These are phyloP conservation scores for Pachysandra terminalis DNA, from an alignment of 164 flowering plant species.

Conservation along the genomic window DNA sequence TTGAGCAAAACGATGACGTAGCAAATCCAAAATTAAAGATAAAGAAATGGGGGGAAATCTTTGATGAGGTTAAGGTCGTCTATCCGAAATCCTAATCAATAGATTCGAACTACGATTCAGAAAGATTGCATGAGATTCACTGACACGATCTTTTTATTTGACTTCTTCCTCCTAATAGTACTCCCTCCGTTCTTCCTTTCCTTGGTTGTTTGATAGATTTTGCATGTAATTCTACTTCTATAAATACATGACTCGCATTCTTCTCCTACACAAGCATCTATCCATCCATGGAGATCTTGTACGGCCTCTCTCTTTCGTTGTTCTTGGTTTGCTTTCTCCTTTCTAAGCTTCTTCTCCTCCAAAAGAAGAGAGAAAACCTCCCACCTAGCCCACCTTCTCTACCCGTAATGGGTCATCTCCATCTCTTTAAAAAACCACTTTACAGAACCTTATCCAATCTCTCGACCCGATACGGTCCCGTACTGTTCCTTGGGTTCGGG, in stretches of 20 bases:
- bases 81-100: too few relatives aligned
- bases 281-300: constrained; percentile 13
- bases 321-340: constrained; percentile 9
- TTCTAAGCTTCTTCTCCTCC: constrained; percentile 12
- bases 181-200: too few relatives aligned
- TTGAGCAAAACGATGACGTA: too few relatives aligned
- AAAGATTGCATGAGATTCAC: too few relatives aligned
- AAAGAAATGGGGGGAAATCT: too few relatives aligned
- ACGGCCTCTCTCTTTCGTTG: neutral
- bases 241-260: neutral
- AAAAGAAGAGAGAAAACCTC: constrained; percentile 17
- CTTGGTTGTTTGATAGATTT: too few relatives aligned
- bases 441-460: constrained; percentile 16
- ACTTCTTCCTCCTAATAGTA: too few relatives aligned
- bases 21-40: too few relatives aligned
- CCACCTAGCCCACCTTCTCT: constrained; percentile 37
- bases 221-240: too few relatives aligned
- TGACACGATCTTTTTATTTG: too few relatives aligned
- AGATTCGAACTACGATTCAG: too few relatives aligned
- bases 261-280: neutral
- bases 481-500: constrained; percentile 26
- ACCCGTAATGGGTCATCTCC: constrained; percentile 41
- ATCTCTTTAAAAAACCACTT: constrained; percentile 24
- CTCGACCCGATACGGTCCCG: constrained; percentile 21
- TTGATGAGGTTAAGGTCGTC: too few relatives aligned